Evolutionary conservation across 805 yeast genomes (phyloP).

Genomic region (Metschnikowia noctiluminum): DNA sequence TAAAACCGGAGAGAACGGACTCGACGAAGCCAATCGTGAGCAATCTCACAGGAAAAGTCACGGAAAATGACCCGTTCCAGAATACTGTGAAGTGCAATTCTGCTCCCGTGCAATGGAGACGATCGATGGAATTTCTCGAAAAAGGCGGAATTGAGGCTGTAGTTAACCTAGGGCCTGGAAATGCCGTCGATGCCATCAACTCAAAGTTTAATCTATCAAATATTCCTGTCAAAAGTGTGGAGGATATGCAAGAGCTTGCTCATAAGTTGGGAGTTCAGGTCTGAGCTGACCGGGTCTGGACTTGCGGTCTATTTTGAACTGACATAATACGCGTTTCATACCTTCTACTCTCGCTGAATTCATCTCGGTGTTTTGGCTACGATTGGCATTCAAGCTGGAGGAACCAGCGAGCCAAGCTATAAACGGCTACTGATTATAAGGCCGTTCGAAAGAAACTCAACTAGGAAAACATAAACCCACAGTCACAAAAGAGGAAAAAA

Average conservation of each 20-base stretch:
- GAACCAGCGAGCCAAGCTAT: no score
- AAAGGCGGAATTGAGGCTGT: conserved; percentile 18
- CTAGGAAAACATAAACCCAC: background rate
- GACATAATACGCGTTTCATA: background rate
- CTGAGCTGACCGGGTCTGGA: background rate
- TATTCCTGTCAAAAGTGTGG: conserved; percentile 7
- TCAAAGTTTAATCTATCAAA: conserved; percentile 15
- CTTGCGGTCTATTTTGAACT: no score
- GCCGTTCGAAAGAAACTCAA: no score
- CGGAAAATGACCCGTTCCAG: conserved; percentile 22
- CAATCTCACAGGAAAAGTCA: conserved; percentile 32
- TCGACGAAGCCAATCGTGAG: conserved; percentile 33
- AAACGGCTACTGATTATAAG: no score
- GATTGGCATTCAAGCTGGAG: no score
- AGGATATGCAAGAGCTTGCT: conserved; percentile 11
- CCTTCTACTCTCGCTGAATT: no score
- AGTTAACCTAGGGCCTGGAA: conserved; percentile 40
- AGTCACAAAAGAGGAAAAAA: background rate
- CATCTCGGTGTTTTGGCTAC: no score
- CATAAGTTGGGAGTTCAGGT: background rate
- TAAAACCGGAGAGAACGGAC: conserved; percentile 12
- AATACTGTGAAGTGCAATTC: conserved; percentile 40
- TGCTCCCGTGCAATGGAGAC: conserved; percentile 43
- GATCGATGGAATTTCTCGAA: conserved; percentile 28
- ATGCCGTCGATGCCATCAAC: conserved; percentile 26